Evolutionary conservation across 768 basidiomycete genomes (phyloP).

Genomic region (Naganishia vishniacii): DNA sequence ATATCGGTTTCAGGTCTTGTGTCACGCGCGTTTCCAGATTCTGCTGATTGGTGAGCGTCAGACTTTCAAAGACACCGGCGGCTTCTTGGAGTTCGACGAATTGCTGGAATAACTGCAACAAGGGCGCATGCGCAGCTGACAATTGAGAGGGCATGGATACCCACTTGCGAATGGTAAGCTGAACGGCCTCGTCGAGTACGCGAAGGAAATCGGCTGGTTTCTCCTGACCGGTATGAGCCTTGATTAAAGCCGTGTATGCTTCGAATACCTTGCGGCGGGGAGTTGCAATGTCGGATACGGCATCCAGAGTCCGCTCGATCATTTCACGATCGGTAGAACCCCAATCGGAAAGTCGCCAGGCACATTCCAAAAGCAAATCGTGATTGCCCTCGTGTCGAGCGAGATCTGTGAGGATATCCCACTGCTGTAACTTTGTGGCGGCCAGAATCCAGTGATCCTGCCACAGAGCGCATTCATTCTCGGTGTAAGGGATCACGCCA

Average conservation of each 20-base stretch:
- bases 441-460: slow-evolving; percentile 98
- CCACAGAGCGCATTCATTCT: slow-evolving; percentile 95
- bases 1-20: slow-evolving; percentile 82
- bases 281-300: slow-evolving; percentile 78
- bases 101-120: slow-evolving; percentile 96
- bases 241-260: slow-evolving; percentile 82
- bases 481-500: slow-evolving; percentile 79
- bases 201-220: slow-evolving; percentile 74
- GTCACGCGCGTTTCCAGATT: slow-evolving; percentile 92
- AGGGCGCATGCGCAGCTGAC: slow-evolving; percentile 84
- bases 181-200: slow-evolving; percentile 91
- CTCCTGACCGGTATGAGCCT: slow-evolving; percentile 70
- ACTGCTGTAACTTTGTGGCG: slow-evolving; percentile 93
- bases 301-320: slow-evolving; percentile 71
- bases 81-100: slow-evolving; percentile 97
- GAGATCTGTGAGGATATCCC: slow-evolving; percentile 90
- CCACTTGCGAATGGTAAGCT: slow-evolving; percentile 94
- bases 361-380: slow-evolving; percentile 87
- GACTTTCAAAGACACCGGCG: slow-evolving; percentile 77
- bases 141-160: slow-evolving; percentile 75
- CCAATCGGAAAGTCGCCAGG: slow-evolving; percentile 92
- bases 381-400: slow-evolving; percentile 82
- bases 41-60: slow-evolving; percentile 74
- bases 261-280: slow-evolving; percentile 97
- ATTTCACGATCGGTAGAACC: slow-evolving; percentile 58